Base-by-base conservation (phyloP, 2,329 filamentous ascomycete species). In the Microdochium nivale region DNA sequence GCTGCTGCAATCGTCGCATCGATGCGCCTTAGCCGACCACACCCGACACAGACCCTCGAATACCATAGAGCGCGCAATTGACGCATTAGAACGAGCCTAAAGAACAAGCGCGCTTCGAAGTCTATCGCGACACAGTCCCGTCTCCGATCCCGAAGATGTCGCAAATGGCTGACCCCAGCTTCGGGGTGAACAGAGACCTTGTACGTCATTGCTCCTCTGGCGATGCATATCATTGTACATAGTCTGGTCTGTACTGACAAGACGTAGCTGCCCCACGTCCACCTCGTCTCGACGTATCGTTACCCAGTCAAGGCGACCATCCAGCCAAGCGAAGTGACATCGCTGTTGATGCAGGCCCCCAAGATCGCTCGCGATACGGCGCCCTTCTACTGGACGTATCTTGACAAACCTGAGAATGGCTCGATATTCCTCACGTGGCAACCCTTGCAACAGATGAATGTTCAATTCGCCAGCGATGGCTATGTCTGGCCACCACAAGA, bases 351-450 rank as follows among this genome's bases (percentile, higher is more conserved):
- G 64, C 82, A 84, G 62, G 91, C 90, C 37, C 89, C 91, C 9
- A 86, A 88, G 64, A 87, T 96, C 55, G 87, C 91, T 59, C 88
- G 89, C 67, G 87, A 95, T 63, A 77, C 84, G 57, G 86, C 90
- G 48, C 83, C 92, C 2, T 91, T 99, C 78, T 88, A 86, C 70
- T 99, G 92, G 92, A 91, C 87, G 47, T 96, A 92, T 67, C 81
- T 97, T 52, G 84, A 94, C 60, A 80, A 83, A 50, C 92, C 92
- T 11, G 78, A 78, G 50, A 89, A 95, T 68, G 90, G 90, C 52
- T 86, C 85, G 9, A 80, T 96, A 46, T 81, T 94, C 65, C 76
- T 97, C 56, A 87, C 87, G 50, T 97, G 92, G 92, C 90, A 96
- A 67, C 87, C 92, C 2, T 75, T 87, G 50, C 79, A 84, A 60